Conservation (phyloP, 2,329 filamentous ascomycete species). For the Lasiodiplodia hormozganensis region DNA sequence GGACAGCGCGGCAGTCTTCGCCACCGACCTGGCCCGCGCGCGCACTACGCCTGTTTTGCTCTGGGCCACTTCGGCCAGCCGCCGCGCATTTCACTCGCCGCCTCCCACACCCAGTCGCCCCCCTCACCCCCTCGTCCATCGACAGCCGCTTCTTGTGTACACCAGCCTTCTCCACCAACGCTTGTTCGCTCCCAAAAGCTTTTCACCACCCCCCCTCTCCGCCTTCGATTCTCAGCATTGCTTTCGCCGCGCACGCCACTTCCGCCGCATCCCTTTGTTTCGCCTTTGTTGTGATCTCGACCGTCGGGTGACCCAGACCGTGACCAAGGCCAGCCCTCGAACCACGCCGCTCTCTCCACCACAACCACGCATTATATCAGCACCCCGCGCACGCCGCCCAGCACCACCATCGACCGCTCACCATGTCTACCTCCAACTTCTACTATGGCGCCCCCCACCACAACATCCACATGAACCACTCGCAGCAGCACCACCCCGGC, state of each 20-base stretch:
- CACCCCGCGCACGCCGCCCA: conserved; percentile 1
- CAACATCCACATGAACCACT: conserved; percentile 59
- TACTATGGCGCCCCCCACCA: conserved; percentile 57
- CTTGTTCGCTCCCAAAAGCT: neutral
- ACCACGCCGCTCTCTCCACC: conserved; percentile 26
- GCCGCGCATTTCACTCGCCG: conserved; percentile 1
- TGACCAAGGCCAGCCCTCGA: conserved; percentile 12
- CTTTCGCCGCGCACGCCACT: conserved; percentile 7
- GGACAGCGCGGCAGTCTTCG: conserved; percentile 4
- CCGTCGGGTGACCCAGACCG: conserved; percentile 24
- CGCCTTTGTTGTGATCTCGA: conserved; percentile 28
- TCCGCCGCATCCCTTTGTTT: conserved; percentile 28
- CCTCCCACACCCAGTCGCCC: conserved; percentile 6
- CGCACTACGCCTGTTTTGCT: no score
- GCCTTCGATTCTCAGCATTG: conserved; percentile 13
- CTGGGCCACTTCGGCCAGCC: neutral
- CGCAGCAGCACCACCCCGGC: conserved; percentile 78
- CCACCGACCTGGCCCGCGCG: neutral
- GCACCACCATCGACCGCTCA: neutral
- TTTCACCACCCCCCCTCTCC: neutral
- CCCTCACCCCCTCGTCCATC: conserved; percentile 16
- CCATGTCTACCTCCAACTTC: conserved; percentile 41
- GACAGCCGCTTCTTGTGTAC: conserved; percentile 23
- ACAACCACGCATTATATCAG: conserved; percentile 19
- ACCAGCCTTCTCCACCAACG: conserved; percentile 18